phyloP scores from a whole-genome alignment of 2,329 filamentous ascomycete species.

The Hymenoscyphus occultus region DNA sequence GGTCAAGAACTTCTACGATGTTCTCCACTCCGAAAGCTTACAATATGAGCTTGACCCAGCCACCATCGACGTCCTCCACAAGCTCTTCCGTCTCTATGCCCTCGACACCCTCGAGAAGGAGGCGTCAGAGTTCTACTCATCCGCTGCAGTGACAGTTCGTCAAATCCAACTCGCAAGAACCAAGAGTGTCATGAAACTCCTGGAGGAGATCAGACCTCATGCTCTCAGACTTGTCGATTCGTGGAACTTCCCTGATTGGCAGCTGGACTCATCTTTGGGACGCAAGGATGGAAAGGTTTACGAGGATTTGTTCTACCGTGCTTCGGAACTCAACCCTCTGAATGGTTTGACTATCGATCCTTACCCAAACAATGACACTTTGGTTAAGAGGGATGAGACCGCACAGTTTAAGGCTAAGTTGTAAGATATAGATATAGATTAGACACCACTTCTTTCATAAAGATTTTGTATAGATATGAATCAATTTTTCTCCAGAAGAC shows the following conservation, averaged over 20 bases:
- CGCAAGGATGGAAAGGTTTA: constrained; percentile 73
- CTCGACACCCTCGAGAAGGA: constrained; percentile 67
- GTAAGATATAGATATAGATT: constrained; percentile 28
- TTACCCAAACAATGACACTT: constrained; percentile 59
- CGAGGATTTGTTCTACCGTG: constrained; percentile 71
- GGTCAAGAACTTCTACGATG: constrained; percentile 75
- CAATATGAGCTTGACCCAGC: constrained; percentile 53
- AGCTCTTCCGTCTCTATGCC: constrained; percentile 64
- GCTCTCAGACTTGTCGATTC: constrained; percentile 68
- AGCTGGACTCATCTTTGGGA: constrained; percentile 68
- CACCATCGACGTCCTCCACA: constrained; percentile 58
- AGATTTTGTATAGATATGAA: too few species aligned
- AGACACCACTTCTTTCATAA: too few species aligned
- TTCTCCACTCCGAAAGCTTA: constrained; percentile 55
- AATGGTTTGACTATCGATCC: constrained; percentile 71
- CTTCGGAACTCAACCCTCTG: constrained; percentile 69
- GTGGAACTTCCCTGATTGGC: constrained; percentile 77
- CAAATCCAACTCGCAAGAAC: constrained; percentile 69
- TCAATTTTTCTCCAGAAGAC: too few species aligned
- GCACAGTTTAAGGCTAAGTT: constrained; percentile 48
- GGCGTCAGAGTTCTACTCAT: constrained; percentile 69
- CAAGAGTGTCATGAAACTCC: constrained; percentile 64
- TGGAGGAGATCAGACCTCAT: constrained; percentile 71
- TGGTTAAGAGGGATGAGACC: constrained; percentile 59
- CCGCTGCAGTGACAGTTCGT: constrained; percentile 64